Conservation (phyloP, 768 basidiomycete genomes). For the Mrakia frigida region DNA sequence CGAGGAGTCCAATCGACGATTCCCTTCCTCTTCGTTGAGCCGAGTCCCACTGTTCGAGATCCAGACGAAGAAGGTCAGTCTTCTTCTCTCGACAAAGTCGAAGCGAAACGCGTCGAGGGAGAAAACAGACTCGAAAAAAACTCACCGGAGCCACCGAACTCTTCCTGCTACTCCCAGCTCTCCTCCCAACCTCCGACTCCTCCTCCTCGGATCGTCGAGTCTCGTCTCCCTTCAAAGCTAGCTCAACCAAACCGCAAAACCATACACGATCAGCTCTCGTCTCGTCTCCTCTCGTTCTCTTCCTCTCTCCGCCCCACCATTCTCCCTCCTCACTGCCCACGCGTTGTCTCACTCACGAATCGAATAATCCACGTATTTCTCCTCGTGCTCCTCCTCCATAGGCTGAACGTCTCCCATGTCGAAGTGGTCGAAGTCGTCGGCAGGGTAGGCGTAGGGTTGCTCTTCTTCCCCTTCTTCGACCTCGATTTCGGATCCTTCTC, state of each 20-base stretch:
- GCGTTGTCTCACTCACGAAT: constrained; percentile 1
- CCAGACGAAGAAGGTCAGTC: background rate
- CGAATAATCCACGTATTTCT: constrained; percentile 2
- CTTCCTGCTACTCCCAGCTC: constrained; percentile 16
- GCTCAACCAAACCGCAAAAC: background rate
- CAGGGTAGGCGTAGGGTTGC: background rate
- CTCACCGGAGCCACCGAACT: constrained; percentile 9
- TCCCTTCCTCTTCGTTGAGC: constrained; percentile 7
- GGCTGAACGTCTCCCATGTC: background rate
- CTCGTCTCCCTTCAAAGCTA: constrained; percentile 6
- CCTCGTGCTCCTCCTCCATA: background rate
- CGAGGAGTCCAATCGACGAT: constrained; percentile 2
- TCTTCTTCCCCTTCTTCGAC: background rate
- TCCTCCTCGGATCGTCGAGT: constrained; percentile 3
- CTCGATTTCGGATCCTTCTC: background rate
- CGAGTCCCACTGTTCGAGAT: background rate
- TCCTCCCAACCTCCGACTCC: constrained; percentile 7
- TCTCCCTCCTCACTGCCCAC: too few species aligned
- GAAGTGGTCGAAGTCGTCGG: background rate
- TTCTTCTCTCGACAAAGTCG: background rate
- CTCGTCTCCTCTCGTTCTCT: too few species aligned
- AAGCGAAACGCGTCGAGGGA: background rate
- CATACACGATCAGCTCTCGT: background rate
- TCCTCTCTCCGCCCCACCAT: too few species aligned
- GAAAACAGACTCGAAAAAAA: background rate